Percentiles rank a stretch among this genome's conserved stretches.
Evolutionary conservation across 805 yeast genomes (phyloP).

Genomic region (Nakazawaea sp.): DNA sequence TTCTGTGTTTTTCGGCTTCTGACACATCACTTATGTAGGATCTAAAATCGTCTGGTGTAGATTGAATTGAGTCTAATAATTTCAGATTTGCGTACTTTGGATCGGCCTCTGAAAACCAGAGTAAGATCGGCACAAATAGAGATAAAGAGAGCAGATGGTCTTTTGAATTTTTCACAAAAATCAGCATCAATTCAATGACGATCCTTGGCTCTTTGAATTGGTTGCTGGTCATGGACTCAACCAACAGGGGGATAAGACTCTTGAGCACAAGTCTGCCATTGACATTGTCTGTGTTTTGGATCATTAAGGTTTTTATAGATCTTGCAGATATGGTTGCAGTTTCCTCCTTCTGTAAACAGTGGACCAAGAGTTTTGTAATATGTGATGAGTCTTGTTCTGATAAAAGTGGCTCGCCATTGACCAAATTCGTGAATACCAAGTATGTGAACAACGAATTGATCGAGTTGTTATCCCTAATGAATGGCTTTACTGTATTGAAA

Average conservation of each 20-base stretch:
- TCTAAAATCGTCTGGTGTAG: conserved; percentile 40
- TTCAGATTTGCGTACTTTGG: no score
- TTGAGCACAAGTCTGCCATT: conserved; percentile 32
- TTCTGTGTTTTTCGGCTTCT: conserved; percentile 29
- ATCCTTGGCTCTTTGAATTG: conserved; percentile 27
- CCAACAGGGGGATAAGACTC: conserved; percentile 35
- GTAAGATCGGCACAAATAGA: conserved; percentile 21
- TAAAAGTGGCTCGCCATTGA: conserved; percentile 26
- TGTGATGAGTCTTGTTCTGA: conserved; percentile 28
- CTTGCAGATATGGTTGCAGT: conserved; percentile 41
- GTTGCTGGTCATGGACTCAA: conserved; percentile 22
- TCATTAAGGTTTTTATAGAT: conserved; percentile 53
- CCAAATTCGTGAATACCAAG: conserved; percentile 36
- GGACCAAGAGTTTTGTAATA: conserved; percentile 25
- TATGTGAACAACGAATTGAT: conserved; percentile 35
- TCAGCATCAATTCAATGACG: conserved; percentile 41
- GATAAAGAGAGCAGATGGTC: conserved; percentile 17
- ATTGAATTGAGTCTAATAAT: conserved; percentile 28
- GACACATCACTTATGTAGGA: conserved; percentile 36
- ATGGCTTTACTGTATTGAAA: conserved; percentile 27
- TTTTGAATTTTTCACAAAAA: conserved; percentile 31
- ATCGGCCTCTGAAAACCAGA: conserved; percentile 24
- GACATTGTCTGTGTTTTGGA: conserved; percentile 22
- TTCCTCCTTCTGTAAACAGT: conserved; percentile 27
- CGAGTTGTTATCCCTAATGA: conserved; percentile 15